A percentile compares a stretch with the other conserved stretches of the same genome.
phyloP scores from a whole-genome alignment of 768 basidiomycete genomes.

The Pleurotus citrinopileatus region DNA sequence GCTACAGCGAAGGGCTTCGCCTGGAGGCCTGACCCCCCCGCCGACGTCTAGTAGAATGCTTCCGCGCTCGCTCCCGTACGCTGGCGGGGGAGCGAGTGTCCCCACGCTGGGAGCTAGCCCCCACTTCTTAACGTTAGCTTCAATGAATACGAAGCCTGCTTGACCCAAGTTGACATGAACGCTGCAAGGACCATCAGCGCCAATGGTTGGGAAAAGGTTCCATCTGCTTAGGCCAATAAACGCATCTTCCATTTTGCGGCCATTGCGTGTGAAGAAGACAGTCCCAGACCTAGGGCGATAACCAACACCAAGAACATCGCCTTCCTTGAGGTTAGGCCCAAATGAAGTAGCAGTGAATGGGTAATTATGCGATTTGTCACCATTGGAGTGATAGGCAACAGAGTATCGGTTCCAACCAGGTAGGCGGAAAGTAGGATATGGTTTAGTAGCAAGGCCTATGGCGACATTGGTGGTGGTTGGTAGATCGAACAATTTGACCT shows the following conservation, averaged over 20 bases:
- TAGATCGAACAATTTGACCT: conserved; percentile 98
- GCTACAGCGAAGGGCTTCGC: conserved; percentile 19
- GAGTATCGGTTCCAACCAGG: conserved; percentile 86
- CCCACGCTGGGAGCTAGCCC: conserved; percentile 96
- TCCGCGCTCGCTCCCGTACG: conserved; percentile 95
- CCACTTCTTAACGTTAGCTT: conserved; percentile 99
- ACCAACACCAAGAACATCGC: conserved; percentile 93
- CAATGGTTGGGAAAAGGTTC: conserved; percentile 97
- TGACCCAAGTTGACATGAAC: conserved; percentile 98
- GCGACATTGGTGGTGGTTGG: conserved; percentile 85
- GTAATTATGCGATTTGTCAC: conserved; percentile 96
- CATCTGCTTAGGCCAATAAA: conserved; percentile 85
- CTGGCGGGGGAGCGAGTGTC: conserved; percentile 95
- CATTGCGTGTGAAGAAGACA: conserved; percentile 99
- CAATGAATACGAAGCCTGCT: conserved; percentile 97
- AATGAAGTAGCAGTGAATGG: conserved; percentile 87
- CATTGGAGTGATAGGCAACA: conserved; percentile 93
- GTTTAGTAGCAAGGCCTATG: conserved; percentile 94
- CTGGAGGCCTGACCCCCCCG: conserved; percentile 42
- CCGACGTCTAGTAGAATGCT: conserved; percentile 95
- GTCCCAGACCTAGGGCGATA: conserved; percentile 96
- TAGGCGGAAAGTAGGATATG: conserved; percentile 91
- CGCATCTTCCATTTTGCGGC: conserved; percentile 94
- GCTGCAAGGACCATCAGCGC: conserved; percentile 93
- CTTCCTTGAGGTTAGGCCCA: conserved; percentile 84